phyloP scores from a whole-genome alignment of 768 basidiomycete genomes.

The Lactarius evosmus region DNA sequence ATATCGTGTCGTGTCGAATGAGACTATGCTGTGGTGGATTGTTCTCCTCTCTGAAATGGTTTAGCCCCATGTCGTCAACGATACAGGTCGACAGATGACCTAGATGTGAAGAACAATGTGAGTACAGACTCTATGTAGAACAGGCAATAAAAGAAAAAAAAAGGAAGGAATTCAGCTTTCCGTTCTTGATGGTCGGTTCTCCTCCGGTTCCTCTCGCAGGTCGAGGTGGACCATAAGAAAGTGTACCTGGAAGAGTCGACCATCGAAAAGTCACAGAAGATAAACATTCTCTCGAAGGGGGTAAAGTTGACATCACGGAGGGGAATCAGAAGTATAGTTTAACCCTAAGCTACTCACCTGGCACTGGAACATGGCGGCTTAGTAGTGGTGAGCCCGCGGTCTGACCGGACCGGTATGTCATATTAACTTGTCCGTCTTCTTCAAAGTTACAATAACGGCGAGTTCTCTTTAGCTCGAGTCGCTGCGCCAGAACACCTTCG shows the following conservation, averaged over 20 bases:
- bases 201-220: conserved; percentile 19
- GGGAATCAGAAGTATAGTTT: not conserved
- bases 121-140: not conserved
- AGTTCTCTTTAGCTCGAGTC: not conserved
- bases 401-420: not conserved
- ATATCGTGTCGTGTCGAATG: not conserved
- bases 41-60: no score
- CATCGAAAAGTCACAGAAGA: conserved; percentile 14
- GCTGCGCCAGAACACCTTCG: not conserved
- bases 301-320: conserved; percentile 13
- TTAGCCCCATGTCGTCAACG: no score
- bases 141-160: not conserved
- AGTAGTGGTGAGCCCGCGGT: not conserved
- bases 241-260: conserved; percentile 16
- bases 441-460: not conserved
- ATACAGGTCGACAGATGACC: no score
- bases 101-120: conserved; percentile 1
- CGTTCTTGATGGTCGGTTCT: conserved; percentile 16
- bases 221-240: conserved; percentile 2
- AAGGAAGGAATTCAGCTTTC: conserved; percentile 18
- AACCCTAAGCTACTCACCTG: not conserved
- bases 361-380: not conserved
- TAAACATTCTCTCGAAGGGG: not conserved
- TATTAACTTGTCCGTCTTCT: not conserved
- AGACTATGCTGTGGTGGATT: not conserved